These are phyloP conservation scores for Exophiala aquamarina DNA, from an alignment of 2,329 filamentous ascomycete species.

Conservation along the genomic window DNA sequence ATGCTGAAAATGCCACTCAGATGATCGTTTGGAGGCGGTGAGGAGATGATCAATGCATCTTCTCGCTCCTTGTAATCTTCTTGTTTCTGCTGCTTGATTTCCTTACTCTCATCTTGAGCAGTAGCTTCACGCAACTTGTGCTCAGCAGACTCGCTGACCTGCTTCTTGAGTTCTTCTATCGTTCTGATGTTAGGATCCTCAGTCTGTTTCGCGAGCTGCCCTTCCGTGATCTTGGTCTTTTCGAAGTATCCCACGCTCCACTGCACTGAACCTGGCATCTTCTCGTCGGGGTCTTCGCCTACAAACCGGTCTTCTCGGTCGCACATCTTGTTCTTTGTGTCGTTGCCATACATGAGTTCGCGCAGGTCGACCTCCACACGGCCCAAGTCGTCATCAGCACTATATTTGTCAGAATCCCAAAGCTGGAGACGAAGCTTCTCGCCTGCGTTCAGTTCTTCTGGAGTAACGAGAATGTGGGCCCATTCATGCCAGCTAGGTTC, in stretches of 20 bases:
- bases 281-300: conserved; percentile 63
- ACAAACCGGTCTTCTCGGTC: conserved; percentile 65
- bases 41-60: conserved; percentile 66
- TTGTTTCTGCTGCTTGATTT: conserved; percentile 66
- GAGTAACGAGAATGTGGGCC: conserved; percentile 66
- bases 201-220: conserved; percentile 62
- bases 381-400: conserved; percentile 72
- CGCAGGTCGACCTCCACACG: conserved; percentile 70
- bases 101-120: conserved; percentile 56
- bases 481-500: conserved; percentile 71
- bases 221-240: conserved; percentile 63
- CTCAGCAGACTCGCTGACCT: conserved; percentile 56
- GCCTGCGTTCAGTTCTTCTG: conserved; percentile 70
- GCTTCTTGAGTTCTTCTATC: conserved; percentile 59
- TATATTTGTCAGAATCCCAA: conserved; percentile 73
- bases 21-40: conserved; percentile 62
- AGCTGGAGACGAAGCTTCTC: conserved; percentile 69
- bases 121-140: conserved; percentile 66
- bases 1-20: conserved; percentile 68
- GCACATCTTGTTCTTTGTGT: conserved; percentile 62
- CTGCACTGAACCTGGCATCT: conserved; percentile 66
- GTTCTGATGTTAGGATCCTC: conserved; percentile 58
- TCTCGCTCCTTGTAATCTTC: conserved; percentile 64
- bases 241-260: conserved; percentile 73
- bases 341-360: conserved; percentile 59